These are phyloP conservation scores for Nakazawaea sp. DNA, from an alignment of 805 yeast genomes.

Conservation along the genomic window DNA sequence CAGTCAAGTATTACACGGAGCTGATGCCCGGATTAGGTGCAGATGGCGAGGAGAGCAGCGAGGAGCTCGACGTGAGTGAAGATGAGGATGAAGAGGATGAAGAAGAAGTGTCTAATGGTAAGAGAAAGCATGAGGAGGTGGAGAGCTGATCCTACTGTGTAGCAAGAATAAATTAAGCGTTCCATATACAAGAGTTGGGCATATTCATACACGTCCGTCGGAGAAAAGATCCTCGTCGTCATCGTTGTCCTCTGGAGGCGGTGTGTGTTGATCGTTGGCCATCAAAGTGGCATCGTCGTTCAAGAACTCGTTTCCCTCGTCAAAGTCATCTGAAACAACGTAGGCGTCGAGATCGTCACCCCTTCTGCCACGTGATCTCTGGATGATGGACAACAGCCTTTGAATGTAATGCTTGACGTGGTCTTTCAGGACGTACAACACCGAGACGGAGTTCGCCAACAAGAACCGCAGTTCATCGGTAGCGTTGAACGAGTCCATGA, in stretches of 20 bases:
- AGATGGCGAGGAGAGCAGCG: constrained; percentile 44
- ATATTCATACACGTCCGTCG: neutral
- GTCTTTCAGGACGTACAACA: neutral
- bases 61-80: constrained; percentile 46
- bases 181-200: too few species aligned
- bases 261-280: too few species aligned
- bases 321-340: constrained; percentile 18
- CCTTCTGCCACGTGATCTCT: too few species aligned
- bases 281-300: constrained; percentile 8
- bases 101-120: constrained; percentile 16
- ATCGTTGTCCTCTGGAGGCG: too few species aligned
- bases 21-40: constrained; percentile 58
- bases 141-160: neutral
- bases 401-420: too few species aligned
- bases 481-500: constrained; percentile 22
- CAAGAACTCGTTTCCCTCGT: constrained; percentile 15
- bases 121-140: constrained; percentile 1
- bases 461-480: constrained; percentile 4
- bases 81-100: constrained; percentile 34
- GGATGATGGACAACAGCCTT: too few species aligned
- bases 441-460: neutral
- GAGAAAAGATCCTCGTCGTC: constrained; percentile 10
- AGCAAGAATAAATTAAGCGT: too few species aligned
- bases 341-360: constrained; percentile 13
- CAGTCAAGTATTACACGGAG: constrained; percentile 74